Evolutionary conservation across 768 basidiomycete genomes (phyloP), one percentile per base, ranked within the genome.

Genomic region (Suillus lakei): DNA sequence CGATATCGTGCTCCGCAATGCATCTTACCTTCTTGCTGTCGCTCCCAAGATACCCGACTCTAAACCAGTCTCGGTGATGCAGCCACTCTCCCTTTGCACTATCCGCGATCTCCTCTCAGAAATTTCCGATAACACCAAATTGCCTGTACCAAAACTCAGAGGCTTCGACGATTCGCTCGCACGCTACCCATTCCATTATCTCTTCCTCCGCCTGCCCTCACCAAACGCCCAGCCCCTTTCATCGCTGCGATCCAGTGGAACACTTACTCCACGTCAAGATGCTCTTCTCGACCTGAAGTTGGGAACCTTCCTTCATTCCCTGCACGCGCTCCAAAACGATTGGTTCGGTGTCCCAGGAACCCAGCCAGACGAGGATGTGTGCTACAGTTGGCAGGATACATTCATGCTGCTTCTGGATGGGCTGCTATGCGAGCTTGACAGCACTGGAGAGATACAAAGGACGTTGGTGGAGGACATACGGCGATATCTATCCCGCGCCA

Each of bases 301-400:
- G 2, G 92, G 91, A 8, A 74, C 81, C 39, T 81, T 85, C 69
- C 82, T 92, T 43, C 85, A 84, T 7, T 82, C 86, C 64, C 78
- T 91, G n/a, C 91, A 93, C 70, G 81, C 75, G 13, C 82, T 91
- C n/a, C 88, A 90, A 71, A 91, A 91, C 77, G 90, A 92, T 71
- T 92, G 87, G 87, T 93, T 87, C 68, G 91, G 91, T 4, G 69
- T 81, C 4, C 88, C 88, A 21, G 60, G n/a, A 71, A 71, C n/a
- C 51, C 65, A 54, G 4, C 53, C 56, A 2, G 75, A 59, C 13
- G 76, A 75, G 46, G 69, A 75, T 73, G 67, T 71, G 68, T 70
- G 64, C 8, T 91, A 88, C 72, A 88, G 84, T 75, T 93, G 91
- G 91, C 89, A 92, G 76, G 90, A 90, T 70, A 86, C 88, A 1